Conservation (phyloP, 805 yeast genomes). For the Myxozyma neglecta region DNA sequence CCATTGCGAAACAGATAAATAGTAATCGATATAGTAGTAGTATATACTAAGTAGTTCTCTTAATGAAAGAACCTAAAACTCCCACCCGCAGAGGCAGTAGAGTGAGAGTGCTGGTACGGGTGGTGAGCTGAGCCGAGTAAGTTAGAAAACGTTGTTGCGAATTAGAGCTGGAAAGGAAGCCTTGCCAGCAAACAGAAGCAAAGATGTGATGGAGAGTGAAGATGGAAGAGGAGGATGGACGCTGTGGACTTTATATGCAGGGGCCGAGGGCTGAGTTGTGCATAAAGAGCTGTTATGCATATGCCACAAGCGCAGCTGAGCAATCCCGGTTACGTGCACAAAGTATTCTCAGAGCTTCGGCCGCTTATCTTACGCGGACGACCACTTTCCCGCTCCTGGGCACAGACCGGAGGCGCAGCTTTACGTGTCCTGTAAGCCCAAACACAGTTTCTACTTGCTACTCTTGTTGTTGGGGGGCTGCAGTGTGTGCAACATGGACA, state of each 20-base stretch:
- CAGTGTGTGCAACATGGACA: too few species aligned
- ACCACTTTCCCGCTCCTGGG: too few species aligned
- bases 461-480: too few species aligned
- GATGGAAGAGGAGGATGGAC: neutral
- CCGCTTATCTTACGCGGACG: too few species aligned
- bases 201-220: neutral
- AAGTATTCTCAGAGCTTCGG: too few species aligned
- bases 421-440: too few species aligned
- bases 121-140: conserved; percentile 46
- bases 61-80: conserved; percentile 50
- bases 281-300: neutral
- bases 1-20: conserved; percentile 34
- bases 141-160: conserved; percentile 45
- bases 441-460: too few species aligned
- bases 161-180: conserved; percentile 10
- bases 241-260: neutral
- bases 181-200: neutral
- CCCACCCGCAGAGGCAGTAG: conserved; percentile 47
- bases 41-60: conserved; percentile 31
- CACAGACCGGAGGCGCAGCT: too few species aligned
- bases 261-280: neutral
- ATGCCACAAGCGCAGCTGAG: neutral
- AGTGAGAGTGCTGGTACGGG: conserved; percentile 46
- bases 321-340: too few species aligned
- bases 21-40: conserved; percentile 34